These are phyloP conservation scores for Thelephora aurantiotincta DNA, from an alignment of 768 basidiomycete species.

Conservation along the genomic window DNA sequence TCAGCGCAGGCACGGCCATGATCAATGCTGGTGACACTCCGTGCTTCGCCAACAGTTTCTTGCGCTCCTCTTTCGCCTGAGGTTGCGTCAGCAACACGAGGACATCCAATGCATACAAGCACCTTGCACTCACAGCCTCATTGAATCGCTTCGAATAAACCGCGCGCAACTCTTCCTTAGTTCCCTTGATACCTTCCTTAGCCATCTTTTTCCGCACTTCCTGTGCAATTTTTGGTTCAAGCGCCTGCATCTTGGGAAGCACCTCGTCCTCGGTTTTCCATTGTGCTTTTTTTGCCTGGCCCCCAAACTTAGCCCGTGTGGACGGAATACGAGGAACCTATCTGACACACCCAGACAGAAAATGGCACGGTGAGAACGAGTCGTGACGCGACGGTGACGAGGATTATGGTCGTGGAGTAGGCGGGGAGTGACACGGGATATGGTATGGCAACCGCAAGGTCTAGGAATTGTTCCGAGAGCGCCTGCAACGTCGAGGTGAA, in stretches of 20 bases:
- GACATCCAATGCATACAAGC: not conserved
- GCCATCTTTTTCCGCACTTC: constrained; percentile 35
- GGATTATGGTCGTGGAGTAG: constrained; percentile 64
- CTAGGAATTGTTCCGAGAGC: constrained; percentile 47
- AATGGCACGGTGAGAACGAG: constrained; percentile 49
- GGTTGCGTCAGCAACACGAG: not conserved
- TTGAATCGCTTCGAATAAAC: constrained; percentile 34
- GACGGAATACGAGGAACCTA: constrained; percentile 1
- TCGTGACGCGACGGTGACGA: constrained; percentile 49
- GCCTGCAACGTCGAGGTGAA: constrained; percentile 11
- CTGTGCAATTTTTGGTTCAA: constrained; percentile 26
- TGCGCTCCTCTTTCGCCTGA: constrained; percentile 39
- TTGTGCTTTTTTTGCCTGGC: constrained; percentile 46
- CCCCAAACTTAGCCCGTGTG: constrained; percentile 8
- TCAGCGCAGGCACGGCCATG: constrained; percentile 43
- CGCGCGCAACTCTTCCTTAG: constrained; percentile 34
- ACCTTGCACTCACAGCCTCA: not conserved
- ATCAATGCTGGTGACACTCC: constrained; percentile 43
- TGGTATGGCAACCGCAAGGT: constrained; percentile 64
- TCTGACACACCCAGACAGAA: constrained; percentile 58
- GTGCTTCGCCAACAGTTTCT: constrained; percentile 45
- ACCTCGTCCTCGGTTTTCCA: constrained; percentile 47
- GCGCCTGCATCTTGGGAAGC: constrained; percentile 37
- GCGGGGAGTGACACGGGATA: constrained; percentile 51
- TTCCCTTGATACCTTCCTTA: constrained; percentile 35